These are phyloP conservation scores for Trichoderma gamsii DNA, from an alignment of 495 filamentous ascomycete genomes.

Conservation along the genomic window DNA sequence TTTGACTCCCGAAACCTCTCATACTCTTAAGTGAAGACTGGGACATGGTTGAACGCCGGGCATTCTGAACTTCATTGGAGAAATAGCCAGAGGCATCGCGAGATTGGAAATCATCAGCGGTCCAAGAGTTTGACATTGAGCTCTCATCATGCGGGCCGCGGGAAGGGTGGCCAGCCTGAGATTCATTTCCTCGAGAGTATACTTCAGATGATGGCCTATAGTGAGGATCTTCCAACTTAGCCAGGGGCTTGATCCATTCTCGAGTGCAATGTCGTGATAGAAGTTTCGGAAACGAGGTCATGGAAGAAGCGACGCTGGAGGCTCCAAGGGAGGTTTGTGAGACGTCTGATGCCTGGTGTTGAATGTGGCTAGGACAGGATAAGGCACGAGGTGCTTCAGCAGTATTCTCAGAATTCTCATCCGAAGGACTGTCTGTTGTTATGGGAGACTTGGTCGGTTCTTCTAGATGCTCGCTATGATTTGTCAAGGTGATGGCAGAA, in stretches of 20 bases:
- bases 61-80: not conserved
- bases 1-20: not conserved
- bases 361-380: not conserved
- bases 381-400: not conserved
- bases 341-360: not conserved
- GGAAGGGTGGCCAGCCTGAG: not conserved
- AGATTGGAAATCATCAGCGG: not conserved
- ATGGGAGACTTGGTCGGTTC: not conserved
- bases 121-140: not conserved
- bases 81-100: not conserved
- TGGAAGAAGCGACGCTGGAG: not conserved
- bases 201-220: not conserved
- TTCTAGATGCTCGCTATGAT: not conserved
- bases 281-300: slow-evolving; percentile 9
- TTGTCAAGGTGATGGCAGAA: not conserved
- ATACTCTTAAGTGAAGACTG: not conserved
- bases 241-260: slow-evolving; percentile 3
- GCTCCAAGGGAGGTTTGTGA: not conserved
- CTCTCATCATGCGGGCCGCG: not conserved
- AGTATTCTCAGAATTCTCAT: not conserved
- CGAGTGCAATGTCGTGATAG: slow-evolving; percentile 4
- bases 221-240: not conserved
- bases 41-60: not conserved
- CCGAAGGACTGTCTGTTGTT: not conserved
- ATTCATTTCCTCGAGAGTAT: not conserved